Conservation (phyloP, 371 early-diverging fungal genomes). For the Actinomucor elegans region DNA sequence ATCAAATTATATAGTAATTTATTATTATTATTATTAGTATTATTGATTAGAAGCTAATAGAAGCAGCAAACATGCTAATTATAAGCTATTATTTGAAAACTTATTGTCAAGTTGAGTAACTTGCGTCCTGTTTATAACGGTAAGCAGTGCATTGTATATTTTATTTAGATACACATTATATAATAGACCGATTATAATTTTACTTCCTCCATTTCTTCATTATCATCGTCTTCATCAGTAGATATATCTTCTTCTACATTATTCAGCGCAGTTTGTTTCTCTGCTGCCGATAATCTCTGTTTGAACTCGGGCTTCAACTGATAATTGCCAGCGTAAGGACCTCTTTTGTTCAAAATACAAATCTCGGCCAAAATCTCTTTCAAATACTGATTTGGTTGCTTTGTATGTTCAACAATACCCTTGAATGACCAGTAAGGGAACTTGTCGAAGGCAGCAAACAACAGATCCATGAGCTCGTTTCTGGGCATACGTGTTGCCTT, state of each 20-base stretch:
- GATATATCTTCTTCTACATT: conserved; percentile 19
- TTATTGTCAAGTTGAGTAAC: no score
- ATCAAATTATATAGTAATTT: no score
- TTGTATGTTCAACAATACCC: conserved; percentile 78
- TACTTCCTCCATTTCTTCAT: conserved; percentile 51
- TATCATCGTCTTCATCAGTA: conserved; percentile 36
- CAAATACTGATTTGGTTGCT: conserved; percentile 78
- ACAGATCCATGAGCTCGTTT: conserved; percentile 79
- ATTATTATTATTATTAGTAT: no score
- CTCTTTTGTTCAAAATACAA: conserved; percentile 79
- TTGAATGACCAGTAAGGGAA: conserved; percentile 87
- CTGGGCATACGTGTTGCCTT: conserved; percentile 84
- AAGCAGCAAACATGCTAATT: no score
- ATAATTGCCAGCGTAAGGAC: conserved; percentile 81
- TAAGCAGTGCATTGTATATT: no score
- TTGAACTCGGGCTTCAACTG: conserved; percentile 85
- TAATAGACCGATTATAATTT: conserved; percentile 23
- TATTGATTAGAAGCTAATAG: no score
- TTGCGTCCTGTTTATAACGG: no score
- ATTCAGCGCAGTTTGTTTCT: conserved; percentile 32
- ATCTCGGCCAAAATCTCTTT: conserved; percentile 86
- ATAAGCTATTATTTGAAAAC: no score
- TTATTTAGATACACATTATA: no score
- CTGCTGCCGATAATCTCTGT: conserved; percentile 46
- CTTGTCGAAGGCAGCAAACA: conserved; percentile 82